Evolutionary conservation across 1,284 basidiomycete genomes (phyloP), one percentile per base, ranked within the genome.

Genomic region (Puccinia horiana): DNA sequence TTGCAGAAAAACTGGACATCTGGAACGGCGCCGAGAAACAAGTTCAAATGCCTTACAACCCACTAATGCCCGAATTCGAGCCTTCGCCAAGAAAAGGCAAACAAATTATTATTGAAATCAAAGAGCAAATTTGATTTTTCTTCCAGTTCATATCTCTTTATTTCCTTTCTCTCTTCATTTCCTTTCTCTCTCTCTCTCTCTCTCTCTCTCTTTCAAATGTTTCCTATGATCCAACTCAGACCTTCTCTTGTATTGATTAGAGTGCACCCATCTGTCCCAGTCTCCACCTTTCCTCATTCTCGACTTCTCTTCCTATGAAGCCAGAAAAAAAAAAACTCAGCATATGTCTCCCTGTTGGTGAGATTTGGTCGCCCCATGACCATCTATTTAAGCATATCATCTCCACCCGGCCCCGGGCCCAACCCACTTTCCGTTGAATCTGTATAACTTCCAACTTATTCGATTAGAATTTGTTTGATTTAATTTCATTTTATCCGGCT

Each of bases 31-130:
- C 61, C 12, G 42, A 29, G 9, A 29, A 61, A 26, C 63, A 56
- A 29, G 54, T n/a, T 26, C 23, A 14, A 44, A 23, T 20, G 23
- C 65, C 63, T 79, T 70, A 56, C 49, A 52, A 69, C 32, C 63
- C 63, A 14, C 47, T 67, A 3, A 65, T 77, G 58, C 76, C 63
- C 58, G 63, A 69, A 67, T 79, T 79, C 63, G 49, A 69, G 8
- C 58, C 65, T 14, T 79, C 52, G 3, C 65, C 52, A 32, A 54
- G 1, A 23, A 54, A 56, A 69, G 35, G 12, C 26, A 69, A 69
- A 18, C 65, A 67, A 69, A 32, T 79, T 4, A 29, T 58, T 56
- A 69, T 79, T 56, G 49, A 69, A 6, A 49, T 79, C n/a, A 20
- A 35, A 63, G 63, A 67, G 42, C 11, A 69, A 35, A 18, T 40